Percentiles rank a stretch among this genome's conserved stretches.
Evolutionary conservation across 2,329 filamentous ascomycete species (phyloP).

Genomic region (Fusarium marasasianum): DNA sequence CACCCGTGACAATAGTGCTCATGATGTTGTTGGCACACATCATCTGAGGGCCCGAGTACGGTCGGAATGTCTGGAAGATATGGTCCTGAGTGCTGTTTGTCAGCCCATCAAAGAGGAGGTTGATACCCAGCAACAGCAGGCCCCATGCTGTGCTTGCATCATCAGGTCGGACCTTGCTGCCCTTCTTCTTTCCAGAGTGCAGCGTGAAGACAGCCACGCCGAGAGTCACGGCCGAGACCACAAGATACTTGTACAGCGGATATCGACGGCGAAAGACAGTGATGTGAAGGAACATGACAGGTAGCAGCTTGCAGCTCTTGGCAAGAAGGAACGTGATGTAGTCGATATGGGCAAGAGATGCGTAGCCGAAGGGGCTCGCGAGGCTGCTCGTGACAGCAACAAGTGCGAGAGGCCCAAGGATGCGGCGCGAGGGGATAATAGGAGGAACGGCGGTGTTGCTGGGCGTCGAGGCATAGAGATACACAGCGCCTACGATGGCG

Average conservation of each 20-base stretch:
- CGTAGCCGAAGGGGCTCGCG: slow-evolving; percentile 95
- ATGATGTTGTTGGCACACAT: slow-evolving; percentile 98
- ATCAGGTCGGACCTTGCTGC: slow-evolving; percentile 49
- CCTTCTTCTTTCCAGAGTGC: slow-evolving; percentile 70
- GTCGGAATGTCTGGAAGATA: slow-evolving; percentile 82
- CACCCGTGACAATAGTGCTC: slow-evolving; percentile 77
- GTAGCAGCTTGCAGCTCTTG: slow-evolving; percentile 98
- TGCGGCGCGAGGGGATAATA: slow-evolving; percentile 80
- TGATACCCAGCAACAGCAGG: slow-evolving; percentile 83
- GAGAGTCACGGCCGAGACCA: slow-evolving; percentile 88
- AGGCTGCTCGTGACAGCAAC: slow-evolving; percentile 89
- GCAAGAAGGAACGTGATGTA: slow-evolving; percentile 98
- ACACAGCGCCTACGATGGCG: slow-evolving; percentile 81
- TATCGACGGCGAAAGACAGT: slow-evolving; percentile 90
- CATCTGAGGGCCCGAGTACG: slow-evolving; percentile 95
- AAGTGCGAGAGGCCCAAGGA: slow-evolving; percentile 81
- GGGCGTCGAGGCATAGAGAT: slow-evolving; percentile 75
- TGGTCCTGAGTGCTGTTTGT: slow-evolving; percentile 98
- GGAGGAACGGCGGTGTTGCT: slow-evolving; percentile 57
- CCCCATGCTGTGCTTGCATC: slow-evolving; percentile 78
- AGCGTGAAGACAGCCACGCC: slow-evolving; percentile 96
- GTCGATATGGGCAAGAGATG: slow-evolving; percentile 90
- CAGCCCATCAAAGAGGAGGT: slow-evolving; percentile 93
- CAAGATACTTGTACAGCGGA: slow-evolving; percentile 95
- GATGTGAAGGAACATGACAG: slow-evolving; percentile 96